Evolutionary conservation across 2,329 filamentous ascomycete species (phyloP).

Genomic region (Nannizzia gypsea): DNA sequence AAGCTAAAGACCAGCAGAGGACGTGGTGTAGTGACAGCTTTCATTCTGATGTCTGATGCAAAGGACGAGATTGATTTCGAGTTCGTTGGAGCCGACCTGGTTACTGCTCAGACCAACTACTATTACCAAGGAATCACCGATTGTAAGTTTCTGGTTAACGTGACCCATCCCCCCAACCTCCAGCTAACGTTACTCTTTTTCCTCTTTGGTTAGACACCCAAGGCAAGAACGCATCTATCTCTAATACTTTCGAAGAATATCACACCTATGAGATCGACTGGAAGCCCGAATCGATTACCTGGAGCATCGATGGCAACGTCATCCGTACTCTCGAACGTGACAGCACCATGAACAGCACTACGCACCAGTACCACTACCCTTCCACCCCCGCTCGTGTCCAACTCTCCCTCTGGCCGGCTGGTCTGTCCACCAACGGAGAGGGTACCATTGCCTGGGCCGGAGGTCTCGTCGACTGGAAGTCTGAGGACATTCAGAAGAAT

Average conservation of each 20-base stretch:
- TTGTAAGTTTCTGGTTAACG: constrained; percentile 48
- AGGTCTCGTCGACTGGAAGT: constrained; percentile 78
- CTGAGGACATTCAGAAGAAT: constrained; percentile 62
- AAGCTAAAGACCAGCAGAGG: constrained; percentile 75
- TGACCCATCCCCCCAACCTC: not conserved
- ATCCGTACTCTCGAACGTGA: constrained; percentile 62
- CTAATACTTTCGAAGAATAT: constrained; percentile 62
- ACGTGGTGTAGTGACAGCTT: constrained; percentile 85
- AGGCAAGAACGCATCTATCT: constrained; percentile 54
- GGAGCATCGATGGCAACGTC: constrained; percentile 72
- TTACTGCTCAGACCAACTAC: constrained; percentile 80
- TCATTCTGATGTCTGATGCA: constrained; percentile 88
- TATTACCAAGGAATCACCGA: constrained; percentile 90
- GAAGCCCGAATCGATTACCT: constrained; percentile 74
- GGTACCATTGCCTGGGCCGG: constrained; percentile 90
- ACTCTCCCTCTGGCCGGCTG: constrained; percentile 92
- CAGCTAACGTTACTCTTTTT: constrained; percentile 2
- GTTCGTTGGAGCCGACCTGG: constrained; percentile 71
- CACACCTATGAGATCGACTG: constrained; percentile 92
- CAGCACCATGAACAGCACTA: constrained; percentile 75
- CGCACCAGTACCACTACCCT: constrained; percentile 73
- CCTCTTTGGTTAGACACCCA: constrained; percentile 47
- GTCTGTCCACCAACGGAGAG: constrained; percentile 61
- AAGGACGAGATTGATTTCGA: constrained; percentile 99
- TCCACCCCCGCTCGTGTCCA: constrained; percentile 86